Evolutionary conservation across 2,329 filamentous ascomycete genomes (phyloP).

Genomic region (Fusarium sulawesiense): DNA sequence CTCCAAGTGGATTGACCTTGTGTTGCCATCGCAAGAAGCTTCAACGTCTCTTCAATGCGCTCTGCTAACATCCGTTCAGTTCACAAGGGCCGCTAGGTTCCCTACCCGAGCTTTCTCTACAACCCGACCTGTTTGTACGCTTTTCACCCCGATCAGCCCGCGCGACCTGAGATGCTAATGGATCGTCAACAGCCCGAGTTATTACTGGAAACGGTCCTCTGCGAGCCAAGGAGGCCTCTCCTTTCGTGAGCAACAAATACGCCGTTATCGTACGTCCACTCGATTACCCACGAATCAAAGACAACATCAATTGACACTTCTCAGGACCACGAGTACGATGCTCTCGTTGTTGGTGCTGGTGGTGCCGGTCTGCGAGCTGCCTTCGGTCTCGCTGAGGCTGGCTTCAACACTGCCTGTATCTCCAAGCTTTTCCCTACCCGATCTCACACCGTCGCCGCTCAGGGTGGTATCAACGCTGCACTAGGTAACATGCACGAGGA

Average conservation of each 20-base stretch:
- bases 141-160: slow-evolving; percentile 16
- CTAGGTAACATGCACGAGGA: slow-evolving; percentile 97
- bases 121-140: slow-evolving; percentile 80
- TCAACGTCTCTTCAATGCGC: slow-evolving; percentile 14
- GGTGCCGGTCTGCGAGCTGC: slow-evolving; percentile 84
- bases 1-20: not conserved
- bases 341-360: slow-evolving; percentile 89
- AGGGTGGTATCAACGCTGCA: slow-evolving; percentile 88
- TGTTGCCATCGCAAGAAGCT: slow-evolving; percentile 23
- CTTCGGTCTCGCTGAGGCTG: slow-evolving; percentile 87
- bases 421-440: slow-evolving; percentile 87
- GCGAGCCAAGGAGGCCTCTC: slow-evolving; percentile 91
- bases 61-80: slow-evolving; percentile 58
- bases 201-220: slow-evolving; percentile 82
- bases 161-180: slow-evolving; percentile 33
- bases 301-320: slow-evolving; percentile 41
- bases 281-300: slow-evolving; percentile 5
- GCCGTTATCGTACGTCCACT: slow-evolving; percentile 81
- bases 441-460: slow-evolving; percentile 84
- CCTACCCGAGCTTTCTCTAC: slow-evolving; percentile 86
- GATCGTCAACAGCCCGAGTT: slow-evolving; percentile 73
- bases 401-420: slow-evolving; percentile 91
- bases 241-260: slow-evolving; percentile 89
- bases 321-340: slow-evolving; percentile 98
- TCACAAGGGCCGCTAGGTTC: slow-evolving; percentile 70